Conservation (phyloP, 805 yeast genomes). For the Millerozyma miso region DNA sequence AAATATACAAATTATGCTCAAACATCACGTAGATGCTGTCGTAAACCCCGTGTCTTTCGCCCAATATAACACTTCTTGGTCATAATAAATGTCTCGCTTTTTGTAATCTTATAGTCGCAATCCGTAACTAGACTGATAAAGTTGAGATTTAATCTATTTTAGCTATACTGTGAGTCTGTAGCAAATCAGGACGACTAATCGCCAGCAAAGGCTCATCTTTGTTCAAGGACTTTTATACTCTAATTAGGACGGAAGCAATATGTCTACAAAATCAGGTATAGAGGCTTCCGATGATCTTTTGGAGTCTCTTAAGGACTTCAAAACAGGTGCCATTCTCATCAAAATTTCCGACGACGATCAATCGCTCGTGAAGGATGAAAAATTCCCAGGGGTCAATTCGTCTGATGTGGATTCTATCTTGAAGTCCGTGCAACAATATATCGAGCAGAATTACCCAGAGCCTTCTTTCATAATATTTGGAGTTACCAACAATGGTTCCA, state of each 20-base stretch:
- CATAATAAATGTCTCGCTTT: no score
- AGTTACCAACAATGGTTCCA: conserved; percentile 12
- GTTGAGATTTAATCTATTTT: no score
- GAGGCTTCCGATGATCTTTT: conserved; percentile 30
- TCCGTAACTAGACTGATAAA: no score
- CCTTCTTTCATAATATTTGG: conserved; percentile 32
- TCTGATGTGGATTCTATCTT: conserved; percentile 15
- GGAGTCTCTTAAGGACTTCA: conserved; percentile 20
- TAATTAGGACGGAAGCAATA: conserved; percentile 6
- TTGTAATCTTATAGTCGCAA: no score
- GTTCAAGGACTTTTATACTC: no score
- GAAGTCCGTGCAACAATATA: conserved; percentile 15
- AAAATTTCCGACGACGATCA: conserved; percentile 31
- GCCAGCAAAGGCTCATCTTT: no score
- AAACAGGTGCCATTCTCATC: conserved; percentile 23
- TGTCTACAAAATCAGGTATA: conserved; percentile 45
- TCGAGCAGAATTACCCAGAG: conserved; percentile 24
- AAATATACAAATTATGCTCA: no score
- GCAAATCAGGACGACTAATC: no score
- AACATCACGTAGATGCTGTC: no score
- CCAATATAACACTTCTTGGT: no score
- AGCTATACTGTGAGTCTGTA: no score
- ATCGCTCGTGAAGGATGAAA: conserved; percentile 26
- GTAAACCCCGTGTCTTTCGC: no score
- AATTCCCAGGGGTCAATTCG: conserved; percentile 11